Conservation (phyloP, 345 rosid species). For the Erodium maritimum region DNA sequence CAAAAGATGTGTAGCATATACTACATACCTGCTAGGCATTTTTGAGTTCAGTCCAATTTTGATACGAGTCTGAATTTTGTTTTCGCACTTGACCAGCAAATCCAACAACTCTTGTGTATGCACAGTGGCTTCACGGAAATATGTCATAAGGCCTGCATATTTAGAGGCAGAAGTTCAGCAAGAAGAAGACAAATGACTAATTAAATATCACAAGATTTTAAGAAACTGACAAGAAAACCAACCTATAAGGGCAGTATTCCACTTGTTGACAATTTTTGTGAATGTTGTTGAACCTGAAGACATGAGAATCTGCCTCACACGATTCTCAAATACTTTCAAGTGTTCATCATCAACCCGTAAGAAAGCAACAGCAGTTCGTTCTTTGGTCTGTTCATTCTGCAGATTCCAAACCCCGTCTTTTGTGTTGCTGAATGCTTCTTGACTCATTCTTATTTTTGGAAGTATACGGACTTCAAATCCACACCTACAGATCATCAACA, state of each 20-base stretch:
- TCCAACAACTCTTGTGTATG: constrained; percentile 97
- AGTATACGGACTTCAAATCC: constrained; percentile 96
- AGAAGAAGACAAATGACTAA: neutral
- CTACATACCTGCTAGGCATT: constrained; percentile 94
- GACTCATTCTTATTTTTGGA: constrained; percentile 99
- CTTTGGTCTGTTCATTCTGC: constrained; percentile 99
- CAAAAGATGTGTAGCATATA: neutral
- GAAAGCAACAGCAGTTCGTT: constrained; percentile 96
- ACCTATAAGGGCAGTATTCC: constrained; percentile 99
- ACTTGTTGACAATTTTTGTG: constrained; percentile 93
- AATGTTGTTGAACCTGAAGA: constrained; percentile 98
- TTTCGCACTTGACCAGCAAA: constrained; percentile 94
- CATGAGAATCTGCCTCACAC: constrained; percentile 99
- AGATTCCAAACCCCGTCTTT: constrained; percentile 98
- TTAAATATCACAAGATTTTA: neutral
- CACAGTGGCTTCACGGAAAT: constrained; percentile 99
- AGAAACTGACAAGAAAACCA: neutral
- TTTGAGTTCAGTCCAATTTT: constrained; percentile 96
- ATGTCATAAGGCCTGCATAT: constrained; percentile 82
- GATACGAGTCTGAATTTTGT: constrained; percentile 95
- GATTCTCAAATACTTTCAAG: constrained; percentile 97
- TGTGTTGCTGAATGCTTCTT: constrained; percentile 95
- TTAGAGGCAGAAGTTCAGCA: neutral
- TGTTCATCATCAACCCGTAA: constrained; percentile 96
- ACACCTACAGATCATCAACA: constrained; percentile 46